Percentiles rank a stretch among this genome's conserved stretches.
Evolutionary conservation across 306 rosid species (phyloP).

Genomic region (Rubus idaeus): DNA sequence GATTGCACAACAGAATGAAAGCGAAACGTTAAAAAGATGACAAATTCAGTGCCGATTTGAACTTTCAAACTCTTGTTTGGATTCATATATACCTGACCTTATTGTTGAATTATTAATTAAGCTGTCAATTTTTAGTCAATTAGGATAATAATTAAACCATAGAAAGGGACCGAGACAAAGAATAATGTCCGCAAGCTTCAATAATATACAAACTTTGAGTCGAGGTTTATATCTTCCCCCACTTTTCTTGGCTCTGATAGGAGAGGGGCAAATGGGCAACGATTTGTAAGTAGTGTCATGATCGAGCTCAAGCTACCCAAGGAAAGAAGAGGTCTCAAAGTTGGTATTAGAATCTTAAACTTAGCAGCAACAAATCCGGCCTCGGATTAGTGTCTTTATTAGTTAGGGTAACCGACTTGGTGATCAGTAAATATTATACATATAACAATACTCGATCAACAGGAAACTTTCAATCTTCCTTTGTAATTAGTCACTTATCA

Average conservation of each 20-base stretch:
- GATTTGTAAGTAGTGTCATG: too few species aligned
- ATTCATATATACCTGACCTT: not conserved
- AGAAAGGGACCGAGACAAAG: not conserved
- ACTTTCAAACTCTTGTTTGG: not conserved
- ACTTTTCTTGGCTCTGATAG: not conserved
- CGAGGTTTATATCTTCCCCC: not conserved
- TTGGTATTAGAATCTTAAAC: not conserved
- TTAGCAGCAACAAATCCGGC: not conserved
- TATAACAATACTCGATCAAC: not conserved
- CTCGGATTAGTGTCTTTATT: not conserved
- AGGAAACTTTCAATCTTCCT: constrained; percentile 17
- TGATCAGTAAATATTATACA: not conserved
- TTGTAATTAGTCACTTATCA: constrained; percentile 30
- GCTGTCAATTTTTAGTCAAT: not conserved
- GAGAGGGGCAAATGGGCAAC: too few species aligned
- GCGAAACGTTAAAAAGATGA: not conserved
- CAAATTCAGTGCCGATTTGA: not conserved
- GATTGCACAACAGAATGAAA: not conserved
- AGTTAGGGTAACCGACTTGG: not conserved
- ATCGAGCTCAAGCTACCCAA: too few species aligned
- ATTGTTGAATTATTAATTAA: not conserved
- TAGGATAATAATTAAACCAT: not conserved
- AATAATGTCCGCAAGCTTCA: not conserved
- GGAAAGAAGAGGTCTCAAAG: too few species aligned
- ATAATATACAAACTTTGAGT: not conserved